A percentile compares a stretch with the other conserved stretches of the same genome.
Conservation (phyloP, 805 yeast genomes). For the Starmerella stellata region DNA sequence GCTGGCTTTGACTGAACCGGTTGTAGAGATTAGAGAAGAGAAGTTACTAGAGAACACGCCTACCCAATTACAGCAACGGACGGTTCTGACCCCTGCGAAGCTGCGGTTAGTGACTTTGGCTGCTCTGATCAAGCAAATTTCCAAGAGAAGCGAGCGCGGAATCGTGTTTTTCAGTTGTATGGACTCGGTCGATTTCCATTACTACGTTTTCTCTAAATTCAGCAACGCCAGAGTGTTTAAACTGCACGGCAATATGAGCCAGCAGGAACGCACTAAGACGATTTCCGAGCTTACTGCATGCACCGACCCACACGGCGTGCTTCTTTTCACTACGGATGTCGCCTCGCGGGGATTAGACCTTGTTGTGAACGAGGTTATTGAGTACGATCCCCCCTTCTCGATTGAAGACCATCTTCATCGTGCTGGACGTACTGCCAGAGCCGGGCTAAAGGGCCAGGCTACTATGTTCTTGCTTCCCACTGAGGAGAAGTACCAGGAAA, state of each 20-base stretch:
- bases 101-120: slow-evolving; percentile 67
- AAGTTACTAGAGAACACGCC: slow-evolving; percentile 42
- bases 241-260: slow-evolving; percentile 81
- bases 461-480: slow-evolving; percentile 72
- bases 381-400: slow-evolving; percentile 87
- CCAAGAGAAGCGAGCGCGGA: slow-evolving; percentile 17
- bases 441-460: slow-evolving; percentile 74
- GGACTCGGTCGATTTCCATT: slow-evolving; percentile 92
- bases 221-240: slow-evolving; percentile 41
- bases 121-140: slow-evolving; percentile 39
- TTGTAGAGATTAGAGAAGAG: slow-evolving; percentile 35
- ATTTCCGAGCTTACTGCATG: slow-evolving; percentile 27
- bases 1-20: slow-evolving; percentile 53
- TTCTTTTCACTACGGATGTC: slow-evolving; percentile 89
- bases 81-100: slow-evolving; percentile 81
- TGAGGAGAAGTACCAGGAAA: slow-evolving; percentile 52
- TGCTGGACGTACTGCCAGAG: slow-evolving; percentile 95
- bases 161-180: slow-evolving; percentile 86
- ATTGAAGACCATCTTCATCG: slow-evolving; percentile 91
- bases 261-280: slow-evolving; percentile 64
- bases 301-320: slow-evolving; percentile 29
- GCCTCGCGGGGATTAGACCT: slow-evolving; percentile 93
- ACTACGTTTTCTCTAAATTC: slow-evolving; percentile 46
- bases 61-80: slow-evolving; percentile 69
- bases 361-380: slow-evolving; percentile 71